A percentile compares a stretch with the other conserved stretches of the same genome.
phyloP scores from a whole-genome alignment of 331 rosid species.

The Cucumis variabilis region DNA sequence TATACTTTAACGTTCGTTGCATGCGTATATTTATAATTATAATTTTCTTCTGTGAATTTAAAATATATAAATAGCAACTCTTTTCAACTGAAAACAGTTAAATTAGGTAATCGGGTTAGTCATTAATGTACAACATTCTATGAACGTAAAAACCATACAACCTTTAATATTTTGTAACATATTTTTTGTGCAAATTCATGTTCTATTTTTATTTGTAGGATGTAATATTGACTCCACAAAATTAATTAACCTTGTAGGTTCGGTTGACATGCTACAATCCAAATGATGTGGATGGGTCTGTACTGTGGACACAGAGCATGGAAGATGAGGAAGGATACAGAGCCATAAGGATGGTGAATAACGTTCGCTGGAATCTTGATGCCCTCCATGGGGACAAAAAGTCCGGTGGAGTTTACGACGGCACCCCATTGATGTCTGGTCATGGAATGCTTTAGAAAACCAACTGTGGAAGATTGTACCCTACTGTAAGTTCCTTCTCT shows the following conservation, averaged over 20 bases:
- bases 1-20: too few species aligned
- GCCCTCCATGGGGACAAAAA: slow-evolving; percentile 81
- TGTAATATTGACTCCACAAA: too few species aligned
- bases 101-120: too few species aligned
- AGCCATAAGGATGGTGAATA: slow-evolving; percentile 84
- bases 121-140: too few species aligned
- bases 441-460: slow-evolving; percentile 82
- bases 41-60: too few species aligned
- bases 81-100: too few species aligned
- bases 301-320: slow-evolving; percentile 82
- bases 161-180: too few species aligned
- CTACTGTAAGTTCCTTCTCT: slow-evolving; percentile 42
- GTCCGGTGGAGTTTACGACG: slow-evolving; percentile 87
- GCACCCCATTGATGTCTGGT: slow-evolving; percentile 78
- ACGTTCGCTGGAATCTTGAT: slow-evolving; percentile 72
- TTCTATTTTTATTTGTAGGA: too few species aligned
- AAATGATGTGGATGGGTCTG: slow-evolving; percentile 65
- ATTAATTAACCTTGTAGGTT: slow-evolving; percentile 57
- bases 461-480: slow-evolving; percentile 81
- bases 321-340: slow-evolving; percentile 66
- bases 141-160: too few species aligned
- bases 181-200: too few species aligned
- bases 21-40: too few species aligned
- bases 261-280: slow-evolving; percentile 59
- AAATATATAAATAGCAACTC: too few species aligned